Evolutionary conservation across 345 rosid genomes (phyloP).

Genomic region (Salix koriyanagi): DNA sequence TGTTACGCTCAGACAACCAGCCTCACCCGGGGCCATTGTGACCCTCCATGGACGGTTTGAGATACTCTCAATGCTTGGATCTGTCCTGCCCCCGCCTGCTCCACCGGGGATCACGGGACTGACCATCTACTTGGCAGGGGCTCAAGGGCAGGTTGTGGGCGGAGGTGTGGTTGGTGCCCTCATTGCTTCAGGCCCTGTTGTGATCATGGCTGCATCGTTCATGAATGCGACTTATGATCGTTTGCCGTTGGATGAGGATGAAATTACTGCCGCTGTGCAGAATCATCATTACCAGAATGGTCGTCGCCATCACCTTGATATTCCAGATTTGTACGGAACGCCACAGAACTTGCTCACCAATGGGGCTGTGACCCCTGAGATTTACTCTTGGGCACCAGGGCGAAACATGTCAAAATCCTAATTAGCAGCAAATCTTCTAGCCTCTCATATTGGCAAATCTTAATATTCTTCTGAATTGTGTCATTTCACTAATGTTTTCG

Average conservation of each 20-base stretch:
- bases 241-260: slow-evolving; percentile 73
- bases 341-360: slow-evolving; percentile 71
- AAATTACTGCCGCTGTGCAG: slow-evolving; percentile 42
- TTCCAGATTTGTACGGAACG: slow-evolving; percentile 57
- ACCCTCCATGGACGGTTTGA: slow-evolving; percentile 94
- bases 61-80: slow-evolving; percentile 87
- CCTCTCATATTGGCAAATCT: background rate
- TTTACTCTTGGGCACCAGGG: slow-evolving; percentile 57
- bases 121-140: slow-evolving; percentile 83
- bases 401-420: slow-evolving; percentile 47
- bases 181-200: slow-evolving; percentile 89
- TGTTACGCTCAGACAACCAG: slow-evolving; percentile 78
- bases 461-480: background rate
- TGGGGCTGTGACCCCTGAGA: slow-evolving; percentile 48
- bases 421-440: background rate
- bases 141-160: slow-evolving; percentile 93
- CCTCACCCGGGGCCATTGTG: slow-evolving; percentile 72
- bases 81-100: slow-evolving; percentile 87
- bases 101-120: slow-evolving; percentile 82
- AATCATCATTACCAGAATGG: slow-evolving; percentile 60
- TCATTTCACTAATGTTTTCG: background rate
- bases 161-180: slow-evolving; percentile 81
- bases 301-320: slow-evolving; percentile 48
- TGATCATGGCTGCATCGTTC: slow-evolving; percentile 87
- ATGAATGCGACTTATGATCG: slow-evolving; percentile 90